Evolutionary conservation across 2,329 filamentous ascomycete genomes (phyloP).

Genomic region (Ceratocystis lukuohia): DNA sequence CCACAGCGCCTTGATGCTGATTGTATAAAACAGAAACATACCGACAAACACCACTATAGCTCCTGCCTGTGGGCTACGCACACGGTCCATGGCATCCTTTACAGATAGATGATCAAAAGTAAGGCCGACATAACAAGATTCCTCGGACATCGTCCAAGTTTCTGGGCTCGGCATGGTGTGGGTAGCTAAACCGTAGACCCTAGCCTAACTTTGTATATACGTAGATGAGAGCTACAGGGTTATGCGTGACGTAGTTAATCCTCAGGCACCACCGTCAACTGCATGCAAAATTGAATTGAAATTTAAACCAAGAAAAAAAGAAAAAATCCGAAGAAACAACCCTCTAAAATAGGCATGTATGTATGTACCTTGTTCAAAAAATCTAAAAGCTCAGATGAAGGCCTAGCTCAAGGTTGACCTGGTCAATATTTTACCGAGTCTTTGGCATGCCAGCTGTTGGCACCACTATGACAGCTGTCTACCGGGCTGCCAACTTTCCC

Average conservation of each 20-base stretch:
- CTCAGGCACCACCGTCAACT: not conserved
- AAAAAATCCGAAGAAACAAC: not conserved
- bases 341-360: not conserved
- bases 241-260: not conserved
- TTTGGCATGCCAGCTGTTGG: not conserved
- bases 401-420: too few relatives aligned
- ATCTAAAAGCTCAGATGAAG: too few relatives aligned
- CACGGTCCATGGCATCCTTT: slow-evolving; percentile 45
- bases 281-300: too few relatives aligned
- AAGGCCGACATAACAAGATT: slow-evolving; percentile 52
- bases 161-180: not conserved
- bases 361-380: too few relatives aligned
- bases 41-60: slow-evolving; percentile 67
- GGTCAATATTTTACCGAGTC: not conserved
- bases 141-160: slow-evolving; percentile 33
- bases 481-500: too few relatives aligned
- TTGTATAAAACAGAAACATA: slow-evolving; percentile 26
- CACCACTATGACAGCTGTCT: too few relatives aligned
- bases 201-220: not conserved
- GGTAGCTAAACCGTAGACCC: not conserved
- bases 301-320: not conserved
- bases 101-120: slow-evolving; percentile 49
- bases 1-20: slow-evolving; percentile 18
- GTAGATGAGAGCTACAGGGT: not conserved
- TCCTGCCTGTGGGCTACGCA: slow-evolving; percentile 59